These are phyloP conservation scores for Tetracladium maxilliforme DNA, from an alignment of 2,329 filamentous ascomycete species.

Conservation along the genomic window DNA sequence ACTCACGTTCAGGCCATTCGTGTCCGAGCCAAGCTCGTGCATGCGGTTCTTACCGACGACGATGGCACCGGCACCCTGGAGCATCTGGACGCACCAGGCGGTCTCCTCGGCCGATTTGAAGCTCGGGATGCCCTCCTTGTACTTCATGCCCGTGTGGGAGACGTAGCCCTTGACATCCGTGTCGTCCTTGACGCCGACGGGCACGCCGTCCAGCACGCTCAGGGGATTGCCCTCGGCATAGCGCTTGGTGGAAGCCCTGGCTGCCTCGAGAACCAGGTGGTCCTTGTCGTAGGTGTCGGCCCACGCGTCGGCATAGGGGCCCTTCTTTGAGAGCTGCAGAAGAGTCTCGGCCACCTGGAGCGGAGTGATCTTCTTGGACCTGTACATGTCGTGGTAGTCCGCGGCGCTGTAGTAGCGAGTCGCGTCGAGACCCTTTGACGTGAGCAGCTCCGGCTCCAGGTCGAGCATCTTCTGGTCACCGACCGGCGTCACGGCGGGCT, in stretches of 20 bases:
- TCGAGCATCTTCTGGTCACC: slow-evolving; percentile 14
- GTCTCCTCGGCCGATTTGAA: slow-evolving; percentile 38
- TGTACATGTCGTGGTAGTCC: slow-evolving; percentile 68
- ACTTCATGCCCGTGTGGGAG: slow-evolving; percentile 47
- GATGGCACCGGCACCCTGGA: slow-evolving; percentile 62
- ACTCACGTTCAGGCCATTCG: slow-evolving; percentile 79
- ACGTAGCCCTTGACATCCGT: slow-evolving; percentile 56
- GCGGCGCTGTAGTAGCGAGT: slow-evolving; percentile 51
- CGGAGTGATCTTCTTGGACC: slow-evolving; percentile 55
- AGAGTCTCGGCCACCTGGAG: slow-evolving; percentile 56
- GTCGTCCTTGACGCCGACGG: slow-evolving; percentile 75
- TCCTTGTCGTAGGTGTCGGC: slow-evolving; percentile 59
- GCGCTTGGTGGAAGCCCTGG: slow-evolving; percentile 56
- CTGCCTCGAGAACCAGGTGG: slow-evolving; percentile 49
- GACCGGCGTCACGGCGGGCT: slow-evolving; percentile 44
- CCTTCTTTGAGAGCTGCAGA: slow-evolving; percentile 44
- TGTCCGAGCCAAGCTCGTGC: slow-evolving; percentile 70
- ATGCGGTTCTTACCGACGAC: slow-evolving; percentile 65
- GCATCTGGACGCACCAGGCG: slow-evolving; percentile 55
- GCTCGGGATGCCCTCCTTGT: slow-evolving; percentile 38
- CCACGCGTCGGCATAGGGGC: slow-evolving; percentile 45
- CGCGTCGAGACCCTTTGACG: slow-evolving; percentile 22
- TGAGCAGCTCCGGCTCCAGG: slow-evolving; percentile 26
- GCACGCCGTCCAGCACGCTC: slow-evolving; percentile 66
- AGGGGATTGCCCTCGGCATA: slow-evolving; percentile 53